Percentiles rank a stretch among this genome's conserved stretches.
Conservation (phyloP, 805 yeast species). For the Dipodascopsis uninucleata region DNA sequence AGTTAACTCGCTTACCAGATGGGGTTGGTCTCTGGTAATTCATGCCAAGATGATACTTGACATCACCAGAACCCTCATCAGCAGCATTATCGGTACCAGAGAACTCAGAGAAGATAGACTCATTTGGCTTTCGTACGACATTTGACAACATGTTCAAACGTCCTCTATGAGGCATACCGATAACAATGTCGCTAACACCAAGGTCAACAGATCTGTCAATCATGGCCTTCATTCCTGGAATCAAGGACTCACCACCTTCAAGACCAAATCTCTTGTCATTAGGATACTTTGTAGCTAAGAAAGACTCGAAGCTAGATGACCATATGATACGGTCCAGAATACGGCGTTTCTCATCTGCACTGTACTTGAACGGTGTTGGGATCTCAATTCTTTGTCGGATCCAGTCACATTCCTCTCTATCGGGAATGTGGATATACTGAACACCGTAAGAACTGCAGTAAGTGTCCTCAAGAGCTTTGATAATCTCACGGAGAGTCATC, state of each 20-base stretch:
- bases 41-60: constrained; percentile 98
- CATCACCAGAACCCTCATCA: constrained; percentile 98
- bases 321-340: constrained; percentile 94
- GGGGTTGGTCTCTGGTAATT: constrained; percentile 98
- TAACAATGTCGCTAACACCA: constrained; percentile 93
- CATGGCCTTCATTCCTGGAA: constrained; percentile 94
- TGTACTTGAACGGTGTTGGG: constrained; percentile 78
- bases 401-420: constrained; percentile 96
- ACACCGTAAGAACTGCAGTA: constrained; percentile 89
- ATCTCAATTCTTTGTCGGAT: constrained; percentile 93
- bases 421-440: constrained; percentile 95
- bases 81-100: constrained; percentile 75
- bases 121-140: constrained; percentile 98
- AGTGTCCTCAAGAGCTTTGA: constrained; percentile 71
- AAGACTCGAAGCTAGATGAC: constrained; percentile 91
- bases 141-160: constrained; percentile 95
- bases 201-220: constrained; percentile 81
- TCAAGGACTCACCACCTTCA: constrained; percentile 96
- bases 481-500: constrained; percentile 73
- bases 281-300: constrained; percentile 92
- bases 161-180: constrained; percentile 99
- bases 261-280: constrained; percentile 92
- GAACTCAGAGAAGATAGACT: constrained; percentile 94
- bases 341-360: constrained; percentile 89
- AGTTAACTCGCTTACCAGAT: constrained; percentile 91